These are phyloP conservation scores for Agastache rugosa DNA, from an alignment of 257 asterid species.

Conservation along the genomic window DNA sequence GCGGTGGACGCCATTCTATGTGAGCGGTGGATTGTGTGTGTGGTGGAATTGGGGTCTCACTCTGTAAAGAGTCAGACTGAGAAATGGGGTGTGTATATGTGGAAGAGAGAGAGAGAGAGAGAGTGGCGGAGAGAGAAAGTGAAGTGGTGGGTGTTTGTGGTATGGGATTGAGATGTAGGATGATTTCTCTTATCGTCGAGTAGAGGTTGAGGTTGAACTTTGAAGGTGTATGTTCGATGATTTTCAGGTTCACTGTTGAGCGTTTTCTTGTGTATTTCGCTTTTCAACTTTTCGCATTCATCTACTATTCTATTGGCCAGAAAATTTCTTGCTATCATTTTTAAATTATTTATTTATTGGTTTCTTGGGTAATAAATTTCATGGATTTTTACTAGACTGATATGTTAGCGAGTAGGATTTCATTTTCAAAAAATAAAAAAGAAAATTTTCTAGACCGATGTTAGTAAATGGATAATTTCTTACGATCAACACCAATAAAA, in stretches of 20 bases:
- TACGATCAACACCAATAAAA: too few relatives aligned
- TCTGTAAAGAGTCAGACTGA: not conserved
- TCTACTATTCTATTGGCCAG: not conserved
- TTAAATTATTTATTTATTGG: too few relatives aligned
- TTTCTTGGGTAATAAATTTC: too few relatives aligned
- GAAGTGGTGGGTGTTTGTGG: slow-evolving; percentile 36
- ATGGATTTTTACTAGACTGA: too few relatives aligned
- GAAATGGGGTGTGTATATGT: not conserved
- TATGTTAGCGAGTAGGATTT: too few relatives aligned
- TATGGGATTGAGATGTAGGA: slow-evolving; percentile 27
- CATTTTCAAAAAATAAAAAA: too few relatives aligned
- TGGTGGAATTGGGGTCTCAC: slow-evolving; percentile 9
- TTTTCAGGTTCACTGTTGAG: slow-evolving; percentile 32
- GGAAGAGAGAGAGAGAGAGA: slow-evolving; percentile 3
- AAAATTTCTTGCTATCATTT: not conserved
- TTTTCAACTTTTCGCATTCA: not conserved
- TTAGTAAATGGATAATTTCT: too few relatives aligned
- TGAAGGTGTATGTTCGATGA: slow-evolving; percentile 33
- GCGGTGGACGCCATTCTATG: slow-evolving; percentile 65
- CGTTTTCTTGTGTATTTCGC: not conserved
- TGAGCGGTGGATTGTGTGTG: slow-evolving; percentile 5
- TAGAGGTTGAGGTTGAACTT: slow-evolving; percentile 36
- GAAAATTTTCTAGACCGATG: too few relatives aligned
- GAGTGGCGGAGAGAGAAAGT: slow-evolving; percentile 14
- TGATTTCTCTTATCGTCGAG: slow-evolving; percentile 39